Evolutionary conservation across 768 basidiomycete species (phyloP).

Genomic region (Leccinellum albellum): DNA sequence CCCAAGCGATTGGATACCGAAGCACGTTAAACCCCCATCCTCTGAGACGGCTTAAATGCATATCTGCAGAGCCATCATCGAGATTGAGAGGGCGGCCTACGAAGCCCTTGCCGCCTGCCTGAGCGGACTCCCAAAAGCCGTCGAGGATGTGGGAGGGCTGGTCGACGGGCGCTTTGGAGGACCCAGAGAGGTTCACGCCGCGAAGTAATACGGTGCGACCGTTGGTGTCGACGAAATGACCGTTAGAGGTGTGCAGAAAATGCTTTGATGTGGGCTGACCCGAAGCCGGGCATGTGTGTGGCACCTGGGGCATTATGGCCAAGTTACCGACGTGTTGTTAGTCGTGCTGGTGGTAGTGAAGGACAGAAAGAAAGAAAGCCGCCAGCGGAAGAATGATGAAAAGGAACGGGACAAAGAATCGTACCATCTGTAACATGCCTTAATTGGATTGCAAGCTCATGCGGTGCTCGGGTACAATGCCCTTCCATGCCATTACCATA

Average conservation of each 20-base stretch:
- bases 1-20: constrained; percentile 87
- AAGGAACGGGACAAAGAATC: constrained; percentile 5
- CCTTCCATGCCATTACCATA: neutral
- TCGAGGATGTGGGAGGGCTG: constrained; percentile 66
- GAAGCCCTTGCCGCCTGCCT: constrained; percentile 67
- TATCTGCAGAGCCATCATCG: constrained; percentile 81
- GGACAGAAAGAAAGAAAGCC: neutral
- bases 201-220: constrained; percentile 80
- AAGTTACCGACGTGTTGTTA: neutral
- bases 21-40: constrained; percentile 95
- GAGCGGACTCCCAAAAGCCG: constrained; percentile 79
- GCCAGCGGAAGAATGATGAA: neutral
- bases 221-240: constrained; percentile 67
- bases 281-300: constrained; percentile 16
- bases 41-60: constrained; percentile 77
- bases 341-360: neutral
- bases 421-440: constrained; percentile 19
- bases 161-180: constrained; percentile 77
- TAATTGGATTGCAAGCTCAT: neutral
- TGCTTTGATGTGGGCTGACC: constrained; percentile 11
- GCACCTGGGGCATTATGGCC: constrained; percentile 20
- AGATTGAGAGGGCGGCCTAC: constrained; percentile 75
- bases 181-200: constrained; percentile 92
- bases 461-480: neutral
- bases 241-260: constrained; percentile 63